phyloP scores from a whole-genome alignment of 305 asterid species.

The Fraxinus latifolia region DNA sequence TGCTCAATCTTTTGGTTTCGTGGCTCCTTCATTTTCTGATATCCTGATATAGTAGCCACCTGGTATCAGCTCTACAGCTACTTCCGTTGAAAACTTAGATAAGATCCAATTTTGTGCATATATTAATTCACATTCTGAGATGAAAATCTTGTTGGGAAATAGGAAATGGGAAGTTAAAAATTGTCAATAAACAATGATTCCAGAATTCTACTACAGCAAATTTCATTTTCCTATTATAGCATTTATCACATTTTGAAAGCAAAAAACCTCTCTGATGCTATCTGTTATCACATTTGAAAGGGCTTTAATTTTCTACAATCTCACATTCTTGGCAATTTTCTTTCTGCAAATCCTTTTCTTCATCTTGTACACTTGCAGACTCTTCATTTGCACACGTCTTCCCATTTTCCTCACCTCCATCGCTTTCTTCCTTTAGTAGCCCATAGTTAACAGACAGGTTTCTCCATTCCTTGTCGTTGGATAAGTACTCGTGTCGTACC shows the following conservation, averaged over 20 bases:
- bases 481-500: constrained; percentile 50
- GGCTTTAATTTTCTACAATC: background rate
- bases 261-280: background rate
- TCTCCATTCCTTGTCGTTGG: constrained; percentile 51
- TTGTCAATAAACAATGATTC: background rate
- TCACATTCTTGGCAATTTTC: constrained; percentile 17
- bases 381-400: constrained; percentile 26
- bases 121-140: background rate
- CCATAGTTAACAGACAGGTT: constrained; percentile 49
- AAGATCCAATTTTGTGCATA: background rate
- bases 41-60: background rate
- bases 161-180: background rate
- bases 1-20: background rate
- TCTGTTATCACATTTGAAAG: background rate
- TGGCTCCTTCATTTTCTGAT: background rate
- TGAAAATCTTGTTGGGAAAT: background rate
- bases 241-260: background rate
- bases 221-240: background rate
- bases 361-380: constrained; percentile 18
- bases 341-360: constrained; percentile 14
- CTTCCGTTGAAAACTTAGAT: background rate
- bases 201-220: background rate
- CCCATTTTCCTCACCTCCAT: background rate
- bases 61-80: background rate
- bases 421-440: constrained; percentile 39